Evolutionary conservation across 2,329 filamentous ascomycete genomes (phyloP), one percentile per base, ranked within the genome.

Genomic region (Aspergillus pseudotamarii): DNA sequence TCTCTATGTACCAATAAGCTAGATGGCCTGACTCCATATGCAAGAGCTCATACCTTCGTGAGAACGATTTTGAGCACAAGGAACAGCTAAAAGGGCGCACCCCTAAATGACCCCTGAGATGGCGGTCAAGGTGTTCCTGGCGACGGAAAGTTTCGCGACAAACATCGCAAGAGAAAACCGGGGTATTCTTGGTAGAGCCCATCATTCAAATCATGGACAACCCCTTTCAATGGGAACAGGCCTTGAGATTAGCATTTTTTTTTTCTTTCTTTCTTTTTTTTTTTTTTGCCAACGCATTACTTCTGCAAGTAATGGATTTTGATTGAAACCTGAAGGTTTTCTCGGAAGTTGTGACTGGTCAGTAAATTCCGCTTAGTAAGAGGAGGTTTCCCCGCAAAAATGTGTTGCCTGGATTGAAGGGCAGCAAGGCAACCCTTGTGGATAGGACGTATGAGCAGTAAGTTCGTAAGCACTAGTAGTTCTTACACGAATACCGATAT

Each of bases 121-220:
- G 45, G 45, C 45, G 46, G 16, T 50, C 26, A 14, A 30, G 46
- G 16, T 50, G 46, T 50, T 50, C 46, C 23, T 26, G 45, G 23
- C 45, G 45, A 14, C 45, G 45, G 45, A 38, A 38, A 62, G 61
- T 57, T 62, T 51, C 30, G 14, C 34, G 30, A 23, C 21, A 30
- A 19, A 16, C 14, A 19, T 50, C 46, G 26, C 46, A 30, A 50
- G 16, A 30, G 46, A 28, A 50, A 10, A 16, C 4, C 2, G 26
- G 8, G 12, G 46, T 9, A 26, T 19, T 16, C 9, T 30, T 8
- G 4, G 14, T 19, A 19, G 26, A 30, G 23, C 23, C 46, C 46
- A 50, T 50, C 8, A 30, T 28, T 30, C 11, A 26, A 16, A 30
- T n/a, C 12, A 28, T 19, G 23, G 9, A 19, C 6, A 50, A 14